Evolutionary conservation across 192 early-diverging fungal species (phyloP).

Genomic region (Funneliformis mosseae): DNA sequence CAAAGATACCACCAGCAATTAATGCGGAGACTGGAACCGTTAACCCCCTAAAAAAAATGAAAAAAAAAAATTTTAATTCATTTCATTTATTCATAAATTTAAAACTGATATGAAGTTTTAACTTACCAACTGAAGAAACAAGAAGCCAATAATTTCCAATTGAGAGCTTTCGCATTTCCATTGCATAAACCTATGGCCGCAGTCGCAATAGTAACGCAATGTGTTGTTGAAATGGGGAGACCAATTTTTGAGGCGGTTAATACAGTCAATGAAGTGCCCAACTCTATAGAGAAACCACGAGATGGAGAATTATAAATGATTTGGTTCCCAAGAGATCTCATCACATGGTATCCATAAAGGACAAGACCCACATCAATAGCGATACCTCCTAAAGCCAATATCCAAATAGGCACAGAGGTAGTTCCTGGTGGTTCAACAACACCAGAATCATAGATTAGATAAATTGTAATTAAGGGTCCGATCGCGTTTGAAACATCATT

Average conservation of each 20-base stretch:
- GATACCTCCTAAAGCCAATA: conserved; percentile 72
- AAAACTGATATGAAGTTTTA: no score
- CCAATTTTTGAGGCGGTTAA: conserved; percentile 75
- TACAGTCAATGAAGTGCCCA: conserved; percentile 80
- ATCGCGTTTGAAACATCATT: conserved; percentile 90
- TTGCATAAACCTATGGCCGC: conserved; percentile 74
- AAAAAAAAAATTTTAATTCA: no score
- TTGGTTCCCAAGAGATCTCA: conserved; percentile 80
- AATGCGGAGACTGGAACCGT: no score
- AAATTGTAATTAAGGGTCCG: conserved; percentile 78
- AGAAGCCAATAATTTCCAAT: conserved; percentile 75
- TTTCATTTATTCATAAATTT: no score
- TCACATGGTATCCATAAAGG: conserved; percentile 74
- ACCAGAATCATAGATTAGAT: conserved; percentile 62
- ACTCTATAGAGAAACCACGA: conserved; percentile 79
- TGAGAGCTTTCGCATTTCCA: conserved; percentile 60
- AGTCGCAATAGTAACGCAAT: conserved; percentile 84
- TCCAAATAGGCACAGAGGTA: conserved; percentile 66
- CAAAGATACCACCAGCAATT: no score
- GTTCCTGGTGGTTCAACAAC: conserved; percentile 40
- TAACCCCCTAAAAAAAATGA: no score
- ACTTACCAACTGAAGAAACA: conserved; percentile 68
- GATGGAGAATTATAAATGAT: conserved; percentile 82
- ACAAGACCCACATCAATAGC: conserved; percentile 77
- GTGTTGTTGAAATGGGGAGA: conserved; percentile 87